A percentile compares a stretch with the other conserved stretches of the same genome.
Conservation (phyloP, 1,284 basidiomycete species). For the Pyrrhoderma lamaoense region DNA sequence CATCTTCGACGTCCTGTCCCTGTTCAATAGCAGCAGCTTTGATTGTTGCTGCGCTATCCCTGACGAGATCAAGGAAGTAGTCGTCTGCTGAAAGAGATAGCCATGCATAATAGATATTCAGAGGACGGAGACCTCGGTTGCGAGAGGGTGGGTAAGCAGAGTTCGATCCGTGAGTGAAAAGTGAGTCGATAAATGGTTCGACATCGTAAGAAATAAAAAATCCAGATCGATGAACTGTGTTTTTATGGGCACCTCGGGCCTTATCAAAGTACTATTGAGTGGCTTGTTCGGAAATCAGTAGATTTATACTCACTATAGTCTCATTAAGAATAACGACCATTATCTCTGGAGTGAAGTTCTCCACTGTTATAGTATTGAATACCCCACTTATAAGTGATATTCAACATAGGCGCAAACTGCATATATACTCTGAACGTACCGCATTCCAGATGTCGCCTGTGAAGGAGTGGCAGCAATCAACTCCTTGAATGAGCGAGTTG, state of each 20-base stretch:
- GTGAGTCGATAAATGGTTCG: constrained; percentile 45
- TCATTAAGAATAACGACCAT: constrained; percentile 44
- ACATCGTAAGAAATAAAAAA: constrained; percentile 43
- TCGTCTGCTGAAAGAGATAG: constrained; percentile 28
- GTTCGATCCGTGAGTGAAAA: constrained; percentile 34
- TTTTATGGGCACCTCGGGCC: constrained; percentile 32
- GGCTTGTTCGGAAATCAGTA: background rate
- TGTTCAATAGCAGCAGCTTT: constrained; percentile 32
- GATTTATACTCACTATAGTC: constrained; percentile 33
- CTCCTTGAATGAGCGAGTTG: constrained; percentile 33
- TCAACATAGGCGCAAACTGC: background rate
- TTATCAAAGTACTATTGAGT: constrained; percentile 19
- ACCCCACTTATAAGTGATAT: constrained; percentile 29
- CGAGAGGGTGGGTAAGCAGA: constrained; percentile 30
- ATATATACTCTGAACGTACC: constrained; percentile 28
- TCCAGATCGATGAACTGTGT: constrained; percentile 23
- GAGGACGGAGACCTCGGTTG: constrained; percentile 32
- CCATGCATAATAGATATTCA: constrained; percentile 47
- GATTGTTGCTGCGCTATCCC: constrained; percentile 33
- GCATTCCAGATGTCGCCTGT: constrained; percentile 33
- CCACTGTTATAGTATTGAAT: constrained; percentile 44
- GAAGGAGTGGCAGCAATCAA: constrained; percentile 36
- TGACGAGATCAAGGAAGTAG: constrained; percentile 32
- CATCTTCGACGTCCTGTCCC: constrained; percentile 36
- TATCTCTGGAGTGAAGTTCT: constrained; percentile 33